Evolutionary conservation across 2,329 filamentous ascomycete species (phyloP).

Genomic region (Penicillium sp.): DNA sequence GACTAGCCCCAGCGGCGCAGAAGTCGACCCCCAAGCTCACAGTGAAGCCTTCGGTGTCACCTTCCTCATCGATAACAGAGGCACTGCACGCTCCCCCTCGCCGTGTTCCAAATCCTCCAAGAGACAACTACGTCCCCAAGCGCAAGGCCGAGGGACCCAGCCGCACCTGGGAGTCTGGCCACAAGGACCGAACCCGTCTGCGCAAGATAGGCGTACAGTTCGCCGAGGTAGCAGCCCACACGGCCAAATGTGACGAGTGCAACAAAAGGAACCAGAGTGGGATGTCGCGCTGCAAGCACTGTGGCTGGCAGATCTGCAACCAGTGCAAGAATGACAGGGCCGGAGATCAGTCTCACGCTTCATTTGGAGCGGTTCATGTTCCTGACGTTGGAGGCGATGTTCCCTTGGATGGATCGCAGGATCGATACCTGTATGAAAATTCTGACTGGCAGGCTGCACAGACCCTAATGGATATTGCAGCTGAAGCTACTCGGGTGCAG

Average conservation of each 20-base stretch:
- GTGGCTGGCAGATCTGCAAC: conserved; percentile 17
- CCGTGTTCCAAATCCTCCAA: not conserved
- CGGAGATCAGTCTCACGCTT: conserved; percentile 11
- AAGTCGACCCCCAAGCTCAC: not conserved
- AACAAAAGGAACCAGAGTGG: conserved; percentile 15
- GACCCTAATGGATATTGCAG: not conserved
- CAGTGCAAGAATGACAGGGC: conserved; percentile 6
- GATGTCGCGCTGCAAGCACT: conserved; percentile 14
- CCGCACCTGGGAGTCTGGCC: not conserved
- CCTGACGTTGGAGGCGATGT: not conserved
- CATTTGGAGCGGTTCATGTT: conserved; percentile 6
- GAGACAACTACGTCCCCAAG: not conserved
- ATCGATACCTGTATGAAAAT: not conserved
- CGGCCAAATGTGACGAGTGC: conserved; percentile 17
- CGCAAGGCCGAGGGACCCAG: not conserved
- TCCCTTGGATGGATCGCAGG: not conserved
- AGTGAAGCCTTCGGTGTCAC: not conserved
- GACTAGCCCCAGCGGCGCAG: not conserved
- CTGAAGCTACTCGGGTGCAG: not conserved
- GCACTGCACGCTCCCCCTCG: not conserved
- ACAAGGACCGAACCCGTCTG: not conserved
- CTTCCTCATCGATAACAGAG: not conserved
- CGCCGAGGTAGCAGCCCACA: conserved; percentile 15
- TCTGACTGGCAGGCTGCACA: not conserved
- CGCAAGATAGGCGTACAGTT: conserved; percentile 11